A percentile compares a stretch with the other conserved stretches of the same genome.
phyloP scores from a whole-genome alignment of 2,329 filamentous ascomycete genomes.

The Trichoderma breve region DNA sequence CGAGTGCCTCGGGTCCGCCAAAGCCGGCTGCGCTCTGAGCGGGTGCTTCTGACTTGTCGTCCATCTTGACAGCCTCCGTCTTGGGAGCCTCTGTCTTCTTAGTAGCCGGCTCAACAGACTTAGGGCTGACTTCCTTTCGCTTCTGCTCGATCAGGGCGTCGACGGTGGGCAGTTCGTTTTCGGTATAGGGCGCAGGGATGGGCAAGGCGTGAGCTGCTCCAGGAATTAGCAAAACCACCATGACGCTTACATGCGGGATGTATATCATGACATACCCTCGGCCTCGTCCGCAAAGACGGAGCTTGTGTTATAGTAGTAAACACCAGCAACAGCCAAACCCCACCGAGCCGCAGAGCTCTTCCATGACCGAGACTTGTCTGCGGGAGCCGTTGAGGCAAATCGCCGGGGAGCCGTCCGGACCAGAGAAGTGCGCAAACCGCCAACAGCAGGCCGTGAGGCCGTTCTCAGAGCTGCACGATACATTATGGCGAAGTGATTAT shows the following conservation, averaged over 20 bases:
- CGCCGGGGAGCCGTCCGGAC: slow-evolving; percentile 45
- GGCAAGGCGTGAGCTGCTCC: slow-evolving; percentile 32
- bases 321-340: slow-evolving; percentile 69
- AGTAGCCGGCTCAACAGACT: slow-evolving; percentile 21
- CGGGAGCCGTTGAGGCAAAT: slow-evolving; percentile 54
- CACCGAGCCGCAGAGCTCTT: slow-evolving; percentile 73
- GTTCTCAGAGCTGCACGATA: slow-evolving; percentile 53
- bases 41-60: slow-evolving; percentile 29
- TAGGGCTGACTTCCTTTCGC: slow-evolving; percentile 45
- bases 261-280: slow-evolving; percentile 54
- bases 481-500: slow-evolving; percentile 37
- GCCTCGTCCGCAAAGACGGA: slow-evolving; percentile 82
- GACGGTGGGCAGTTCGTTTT: slow-evolving; percentile 61
- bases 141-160: slow-evolving; percentile 66
- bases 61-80: slow-evolving; percentile 25
- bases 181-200: slow-evolving; percentile 52
- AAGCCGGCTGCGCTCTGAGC: slow-evolving; percentile 27
- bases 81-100: slow-evolving; percentile 27
- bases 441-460: slow-evolving; percentile 44
- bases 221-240: neutral
- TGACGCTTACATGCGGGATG: neutral
- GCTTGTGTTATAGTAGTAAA: slow-evolving; percentile 96
- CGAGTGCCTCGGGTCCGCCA: slow-evolving; percentile 52
- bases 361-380: slow-evolving; percentile 73
- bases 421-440: slow-evolving; percentile 41